Evolutionary conservation across 116 monocot genomes (phyloP), one percentile per base, ranked within the genome.

Genomic region (Dioscorea cayenensis): DNA sequence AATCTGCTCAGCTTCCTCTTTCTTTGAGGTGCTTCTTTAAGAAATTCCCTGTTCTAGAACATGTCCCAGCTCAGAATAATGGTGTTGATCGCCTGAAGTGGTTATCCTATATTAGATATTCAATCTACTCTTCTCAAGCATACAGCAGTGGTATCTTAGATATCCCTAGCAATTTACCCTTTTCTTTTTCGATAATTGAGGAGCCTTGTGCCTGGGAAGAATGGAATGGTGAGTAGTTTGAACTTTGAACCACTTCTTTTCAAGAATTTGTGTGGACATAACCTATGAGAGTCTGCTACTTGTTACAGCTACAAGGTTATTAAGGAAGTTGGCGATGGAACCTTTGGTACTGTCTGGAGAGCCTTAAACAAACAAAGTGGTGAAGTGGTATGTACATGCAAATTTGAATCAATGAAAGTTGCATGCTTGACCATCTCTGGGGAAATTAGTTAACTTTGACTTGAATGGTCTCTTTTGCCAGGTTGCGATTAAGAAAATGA

Each of bases 271-370:
- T 67, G 21, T 35, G 48, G 8, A 20, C 43, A 28, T 22, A 58
- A 37, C 5, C 0, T 60, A 61, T 4, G 27, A 60, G 11, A 8
- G 18, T 43, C 14, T 71, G 60, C 38, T n/a, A 38, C 36, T 3
- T 23, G 20, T 52, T 76, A 29, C 78, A 89, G 92, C 66, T 92
- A 89, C 60, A 80, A 78, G 73, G 55, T 92, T 60, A 89, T 92
- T 23, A 92, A 89, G 66, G 92, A 92, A 84, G 89, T 92, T 78
- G 92, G 92, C 68, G 89, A 84, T 77, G 92, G 92, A 61, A 86
- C 89, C 21, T 92, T 89, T 86, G 92, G 92, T 49, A 89, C 59
- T 84, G 92, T 92, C 18, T 92, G 92, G 92, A 79, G 80, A 66
- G 92, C 92, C 69, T 66, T 89, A 62, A 82, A 86, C 73, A 89